Percentiles rank a stretch among this genome's conserved stretches.
These are phyloP conservation scores for Microbotryum intermedium DNA, from an alignment of 1,284 basidiomycete genomes.

Conservation along the genomic window DNA sequence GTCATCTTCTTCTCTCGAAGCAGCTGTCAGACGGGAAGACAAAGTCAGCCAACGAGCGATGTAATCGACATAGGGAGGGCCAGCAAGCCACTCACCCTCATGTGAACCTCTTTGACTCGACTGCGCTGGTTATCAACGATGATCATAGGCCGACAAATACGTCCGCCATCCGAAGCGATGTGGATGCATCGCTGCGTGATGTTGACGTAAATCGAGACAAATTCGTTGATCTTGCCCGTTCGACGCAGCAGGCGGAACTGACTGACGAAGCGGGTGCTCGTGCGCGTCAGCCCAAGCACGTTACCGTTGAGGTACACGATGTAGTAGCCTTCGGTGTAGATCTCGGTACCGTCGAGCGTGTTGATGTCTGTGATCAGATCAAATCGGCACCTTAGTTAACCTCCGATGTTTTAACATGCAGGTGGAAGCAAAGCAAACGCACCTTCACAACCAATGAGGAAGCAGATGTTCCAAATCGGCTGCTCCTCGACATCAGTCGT, in stretches of 20 bases:
- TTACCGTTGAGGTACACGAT: constrained; percentile 96
- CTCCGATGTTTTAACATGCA: not conserved
- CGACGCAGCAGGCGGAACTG: constrained; percentile 88
- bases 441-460: constrained; percentile 94
- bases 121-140: constrained; percentile 82
- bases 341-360: constrained; percentile 86
- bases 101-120: constrained; percentile 72
- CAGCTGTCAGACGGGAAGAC: constrained; percentile 44
- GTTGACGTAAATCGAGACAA: constrained; percentile 95
- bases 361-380: constrained; percentile 61
- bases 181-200: constrained; percentile 91
- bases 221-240: constrained; percentile 86
- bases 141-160: constrained; percentile 96
- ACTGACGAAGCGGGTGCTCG: constrained; percentile 74
- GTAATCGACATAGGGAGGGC: not conserved
- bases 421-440: constrained; percentile 21
- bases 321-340: constrained; percentile 83
- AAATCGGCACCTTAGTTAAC: not conserved
- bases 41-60: not conserved
- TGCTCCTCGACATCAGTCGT: constrained; percentile 98
- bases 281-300: constrained; percentile 85
- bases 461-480: constrained; percentile 80
- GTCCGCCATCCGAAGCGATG: constrained; percentile 93
- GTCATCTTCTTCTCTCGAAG: constrained; percentile 69
- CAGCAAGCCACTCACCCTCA: constrained; percentile 49